A percentile compares a stretch with the other conserved stretches of the same genome.
phyloP scores from a whole-genome alignment of 306 rosid species.

The Medicago truncatula region DNA sequence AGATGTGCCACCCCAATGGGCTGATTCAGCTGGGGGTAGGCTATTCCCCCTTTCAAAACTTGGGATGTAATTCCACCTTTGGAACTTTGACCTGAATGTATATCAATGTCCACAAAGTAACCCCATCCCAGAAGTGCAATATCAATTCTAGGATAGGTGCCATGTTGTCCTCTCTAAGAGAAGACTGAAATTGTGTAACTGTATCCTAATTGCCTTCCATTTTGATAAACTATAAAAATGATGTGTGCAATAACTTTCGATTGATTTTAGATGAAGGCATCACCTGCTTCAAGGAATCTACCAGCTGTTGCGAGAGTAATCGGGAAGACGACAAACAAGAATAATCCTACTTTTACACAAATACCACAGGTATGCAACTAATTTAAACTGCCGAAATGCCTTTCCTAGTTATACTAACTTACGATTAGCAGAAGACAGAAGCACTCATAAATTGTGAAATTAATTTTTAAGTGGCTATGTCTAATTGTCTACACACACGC shows the following conservation, averaged over 20 bases:
- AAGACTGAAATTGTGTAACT: slow-evolving; percentile 26
- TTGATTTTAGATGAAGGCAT: slow-evolving; percentile 59
- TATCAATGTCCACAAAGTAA: slow-evolving; percentile 16
- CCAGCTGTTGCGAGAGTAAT: slow-evolving; percentile 55
- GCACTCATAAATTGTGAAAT: slow-evolving; percentile 12
- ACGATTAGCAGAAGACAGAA: slow-evolving; percentile 23
- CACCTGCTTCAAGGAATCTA: slow-evolving; percentile 59
- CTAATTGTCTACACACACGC: neutral
- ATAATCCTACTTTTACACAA: slow-evolving; percentile 56
- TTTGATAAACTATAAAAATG: slow-evolving; percentile 7
- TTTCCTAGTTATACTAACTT: slow-evolving; percentile 21
- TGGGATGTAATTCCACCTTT: slow-evolving; percentile 10
- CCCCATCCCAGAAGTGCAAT: neutral
- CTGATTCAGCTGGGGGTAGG: neutral
- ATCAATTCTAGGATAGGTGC: slow-evolving; percentile 14
- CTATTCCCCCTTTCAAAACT: slow-evolving; percentile 15
- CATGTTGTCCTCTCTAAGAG: neutral
- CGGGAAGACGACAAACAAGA: slow-evolving; percentile 59
- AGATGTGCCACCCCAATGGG: neutral
- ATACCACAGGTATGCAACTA: slow-evolving; percentile 60
- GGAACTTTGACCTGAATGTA: slow-evolving; percentile 4
- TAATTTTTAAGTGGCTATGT: slow-evolving; percentile 7
- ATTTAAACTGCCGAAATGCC: slow-evolving; percentile 18
- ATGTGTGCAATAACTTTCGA: slow-evolving; percentile 19
- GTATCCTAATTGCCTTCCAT: slow-evolving; percentile 8